Conservation (phyloP, 345 rosid species). For the Moringa oleifera region DNA sequence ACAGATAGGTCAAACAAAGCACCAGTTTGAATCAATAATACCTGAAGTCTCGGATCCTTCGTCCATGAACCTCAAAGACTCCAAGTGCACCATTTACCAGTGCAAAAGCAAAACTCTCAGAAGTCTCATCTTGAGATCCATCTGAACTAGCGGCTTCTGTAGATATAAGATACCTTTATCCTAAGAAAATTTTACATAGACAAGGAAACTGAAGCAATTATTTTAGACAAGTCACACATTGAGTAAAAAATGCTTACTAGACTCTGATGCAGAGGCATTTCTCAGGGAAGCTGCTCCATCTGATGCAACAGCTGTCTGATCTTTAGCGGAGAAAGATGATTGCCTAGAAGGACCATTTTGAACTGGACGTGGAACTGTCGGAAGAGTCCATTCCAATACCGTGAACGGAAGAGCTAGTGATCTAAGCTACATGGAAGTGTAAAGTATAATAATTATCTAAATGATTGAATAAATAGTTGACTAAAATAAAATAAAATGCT, state of each 20-base stretch:
- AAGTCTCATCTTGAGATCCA: constrained; percentile 59
- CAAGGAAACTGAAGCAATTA: neutral
- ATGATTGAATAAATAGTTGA: constrained; percentile 10
- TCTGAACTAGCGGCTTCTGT: constrained; percentile 50
- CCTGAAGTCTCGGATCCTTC: constrained; percentile 96
- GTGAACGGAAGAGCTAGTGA: constrained; percentile 99
- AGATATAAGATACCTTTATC: constrained; percentile 19
- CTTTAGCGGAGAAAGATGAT: constrained; percentile 31
- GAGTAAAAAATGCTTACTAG: constrained; percentile 51
- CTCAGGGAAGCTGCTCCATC: constrained; percentile 50
- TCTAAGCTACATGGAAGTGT: constrained; percentile 87
- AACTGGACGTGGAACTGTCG: constrained; percentile 80
- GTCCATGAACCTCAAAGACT: constrained; percentile 96
- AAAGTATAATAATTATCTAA: constrained; percentile 38
- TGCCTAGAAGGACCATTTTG: constrained; percentile 56
- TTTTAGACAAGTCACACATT: constrained; percentile 3
- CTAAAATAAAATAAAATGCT: no score
- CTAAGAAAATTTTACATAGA: constrained; percentile 10
- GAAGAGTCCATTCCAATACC: constrained; percentile 99
- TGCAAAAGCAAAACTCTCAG: constrained; percentile 98
- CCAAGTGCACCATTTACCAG: constrained; percentile 98
- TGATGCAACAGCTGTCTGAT: constrained; percentile 24
- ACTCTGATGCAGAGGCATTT: constrained; percentile 49
- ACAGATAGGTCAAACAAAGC: neutral
- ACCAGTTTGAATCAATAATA: constrained; percentile 17